Evolutionary conservation across 164 flowering plant genomes (phyloP).

Genomic region (Annona squamosa): DNA sequence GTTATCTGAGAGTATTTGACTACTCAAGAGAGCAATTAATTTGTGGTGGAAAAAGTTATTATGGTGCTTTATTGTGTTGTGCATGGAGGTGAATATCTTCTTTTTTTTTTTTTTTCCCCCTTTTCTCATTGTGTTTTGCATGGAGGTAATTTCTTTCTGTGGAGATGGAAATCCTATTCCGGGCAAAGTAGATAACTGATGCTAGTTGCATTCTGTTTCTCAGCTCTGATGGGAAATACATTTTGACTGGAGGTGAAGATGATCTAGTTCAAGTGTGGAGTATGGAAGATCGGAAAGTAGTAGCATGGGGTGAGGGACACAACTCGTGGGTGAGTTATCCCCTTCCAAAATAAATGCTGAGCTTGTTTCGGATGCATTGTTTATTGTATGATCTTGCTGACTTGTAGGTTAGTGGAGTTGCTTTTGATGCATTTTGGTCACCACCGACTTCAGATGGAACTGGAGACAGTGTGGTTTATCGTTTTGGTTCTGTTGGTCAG

Average conservation of each 20-base stretch:
- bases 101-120: not conserved
- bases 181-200: not conserved
- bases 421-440: constrained; percentile 95
- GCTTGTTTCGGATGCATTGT: not conserved
- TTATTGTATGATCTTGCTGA: constrained; percentile 5
- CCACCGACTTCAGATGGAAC: constrained; percentile 72
- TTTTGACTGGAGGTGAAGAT: constrained; percentile 97
- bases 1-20: constrained; percentile 90
- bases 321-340: constrained; percentile 78
- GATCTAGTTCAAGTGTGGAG: constrained; percentile 98
- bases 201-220: not conserved
- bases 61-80: constrained; percentile 91
- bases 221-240: constrained; percentile 88
- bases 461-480: constrained; percentile 73
- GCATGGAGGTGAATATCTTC: constrained; percentile 72
- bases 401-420: constrained; percentile 94
- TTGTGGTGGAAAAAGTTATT: constrained; percentile 93
- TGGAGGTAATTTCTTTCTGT: not conserved
- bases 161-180: no score
- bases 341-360: not conserved
- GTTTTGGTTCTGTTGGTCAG: constrained; percentile 99
- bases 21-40: constrained; percentile 78
- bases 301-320: constrained; percentile 99
- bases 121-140: not conserved
- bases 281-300: constrained; percentile 92